These are phyloP conservation scores for Suhomyces kunorum DNA, from an alignment of 1,139 yeast genomes.

Conservation along the genomic window DNA sequence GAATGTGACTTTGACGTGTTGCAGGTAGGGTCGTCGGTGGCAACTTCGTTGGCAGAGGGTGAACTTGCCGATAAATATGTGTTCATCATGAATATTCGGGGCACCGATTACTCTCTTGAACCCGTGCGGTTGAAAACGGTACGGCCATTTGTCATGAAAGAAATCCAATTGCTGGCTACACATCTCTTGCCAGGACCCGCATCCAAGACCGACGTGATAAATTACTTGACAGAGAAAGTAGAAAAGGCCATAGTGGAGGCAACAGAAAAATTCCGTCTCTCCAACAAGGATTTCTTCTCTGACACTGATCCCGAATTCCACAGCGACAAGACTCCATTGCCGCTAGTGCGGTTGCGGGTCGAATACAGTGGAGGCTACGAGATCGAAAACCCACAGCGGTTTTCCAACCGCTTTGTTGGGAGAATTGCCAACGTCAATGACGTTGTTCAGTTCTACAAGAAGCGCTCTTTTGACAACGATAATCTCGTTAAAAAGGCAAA, in stretches of 20 bases:
- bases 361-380: constrained; percentile 91
- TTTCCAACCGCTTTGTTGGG: constrained; percentile 89
- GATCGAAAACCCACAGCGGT: constrained; percentile 86
- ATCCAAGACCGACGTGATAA: constrained; percentile 60
- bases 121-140: constrained; percentile 70
- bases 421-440: constrained; percentile 87
- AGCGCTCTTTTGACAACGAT: constrained; percentile 24
- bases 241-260: constrained; percentile 68
- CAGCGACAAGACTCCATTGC: constrained; percentile 52
- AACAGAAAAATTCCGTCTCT: constrained; percentile 46
- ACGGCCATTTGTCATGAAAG: constrained; percentile 79
- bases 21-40: constrained; percentile 94
- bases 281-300: constrained; percentile 32
- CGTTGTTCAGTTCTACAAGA: constrained; percentile 70
- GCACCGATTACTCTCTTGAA: constrained; percentile 60
- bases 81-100: constrained; percentile 65
- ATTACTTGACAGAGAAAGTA: constrained; percentile 62
- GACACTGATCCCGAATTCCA: constrained; percentile 19
- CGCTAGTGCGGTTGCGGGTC: constrained; percentile 77
- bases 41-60: constrained; percentile 85
- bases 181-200: constrained; percentile 66
- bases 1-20: constrained; percentile 73
- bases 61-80: constrained; percentile 77
- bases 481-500: constrained; percentile 20
- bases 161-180: constrained; percentile 53